phyloP scores from a whole-genome alignment of 2,329 filamentous ascomycete species.

The Metarhizium rileyi region DNA sequence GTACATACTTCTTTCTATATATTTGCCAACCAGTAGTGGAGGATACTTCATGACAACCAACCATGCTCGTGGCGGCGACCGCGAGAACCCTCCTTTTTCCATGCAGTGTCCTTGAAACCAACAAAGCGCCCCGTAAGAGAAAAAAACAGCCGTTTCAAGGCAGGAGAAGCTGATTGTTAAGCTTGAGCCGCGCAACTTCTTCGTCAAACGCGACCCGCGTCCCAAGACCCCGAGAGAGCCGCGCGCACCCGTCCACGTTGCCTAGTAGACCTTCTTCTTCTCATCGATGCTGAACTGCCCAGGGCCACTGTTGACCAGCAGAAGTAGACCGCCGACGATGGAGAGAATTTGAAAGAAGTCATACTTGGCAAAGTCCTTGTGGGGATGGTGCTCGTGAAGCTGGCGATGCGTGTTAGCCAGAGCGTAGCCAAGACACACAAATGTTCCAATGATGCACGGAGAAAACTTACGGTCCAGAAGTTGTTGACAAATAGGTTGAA shows the following conservation, averaged over 20 bases:
- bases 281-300: conserved; percentile 98
- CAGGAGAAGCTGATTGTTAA: conserved; percentile 1
- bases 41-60: conserved; percentile 8
- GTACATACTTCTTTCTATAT: conserved; percentile 2
- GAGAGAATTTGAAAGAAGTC: conserved; percentile 99
- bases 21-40: conserved; percentile 1
- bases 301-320: conserved; percentile 97
- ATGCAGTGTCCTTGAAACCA: conserved; percentile 2
- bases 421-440: background rate
- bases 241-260: background rate
- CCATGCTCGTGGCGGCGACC: conserved; percentile 6
- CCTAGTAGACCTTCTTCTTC: conserved; percentile 99
- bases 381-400: conserved; percentile 95
- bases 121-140: conserved; percentile 2
- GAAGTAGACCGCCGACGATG: conserved; percentile 90
- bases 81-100: conserved; percentile 3
- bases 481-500: conserved; percentile 99
- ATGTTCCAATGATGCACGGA: no score
- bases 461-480: conserved; percentile 95
- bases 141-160: background rate
- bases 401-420: conserved; percentile 24
- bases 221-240: background rate
- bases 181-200: conserved; percentile 7
- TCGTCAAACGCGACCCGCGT: conserved; percentile 2
- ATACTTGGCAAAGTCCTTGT: conserved; percentile 99